Conservation (phyloP, 2,329 filamentous ascomycete species). For the Phialophora verrucosa region DNA sequence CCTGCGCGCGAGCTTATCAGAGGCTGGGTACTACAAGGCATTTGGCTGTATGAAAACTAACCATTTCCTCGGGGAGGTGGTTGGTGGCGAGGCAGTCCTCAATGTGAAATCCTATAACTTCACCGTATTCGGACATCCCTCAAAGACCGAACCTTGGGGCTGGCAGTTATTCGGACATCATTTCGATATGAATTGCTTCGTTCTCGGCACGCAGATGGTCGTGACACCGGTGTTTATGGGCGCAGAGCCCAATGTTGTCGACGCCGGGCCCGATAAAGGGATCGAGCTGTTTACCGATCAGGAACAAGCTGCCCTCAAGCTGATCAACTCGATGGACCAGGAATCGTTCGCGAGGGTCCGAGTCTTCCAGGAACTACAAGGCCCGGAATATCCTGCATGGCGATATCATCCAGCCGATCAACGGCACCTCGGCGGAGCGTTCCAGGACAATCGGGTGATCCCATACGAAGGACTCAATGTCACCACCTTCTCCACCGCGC, state of each 20-base stretch:
- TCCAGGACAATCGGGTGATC: conserved; percentile 62
- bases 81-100: not conserved
- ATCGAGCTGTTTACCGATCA: conserved; percentile 20
- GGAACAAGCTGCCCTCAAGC: conserved; percentile 17
- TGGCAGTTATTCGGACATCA: conserved; percentile 29
- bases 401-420: conserved; percentile 22
- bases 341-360: not conserved
- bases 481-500: conserved; percentile 46
- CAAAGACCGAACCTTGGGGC: conserved; percentile 20
- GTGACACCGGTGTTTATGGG: conserved; percentile 27
- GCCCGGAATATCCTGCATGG: conserved; percentile 12
- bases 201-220: conserved; percentile 21
- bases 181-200: conserved; percentile 19
- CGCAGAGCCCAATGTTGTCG: conserved; percentile 25
- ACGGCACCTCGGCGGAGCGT: conserved; percentile 26
- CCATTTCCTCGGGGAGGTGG: conserved; percentile 12
- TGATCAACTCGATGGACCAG: conserved; percentile 2
- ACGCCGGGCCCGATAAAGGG: conserved; percentile 20
- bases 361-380: conserved; percentile 14
- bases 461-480: conserved; percentile 72
- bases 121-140: conserved; percentile 19
- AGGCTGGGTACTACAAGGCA: conserved; percentile 2
- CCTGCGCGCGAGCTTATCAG: conserved; percentile 2
- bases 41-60: conserved; percentile 7
- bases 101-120: conserved; percentile 16